Evolutionary conservation across 768 basidiomycete genomes (phyloP), one percentile per base, ranked within the genome.

Genomic region (Crassisporium funariophilum): DNA sequence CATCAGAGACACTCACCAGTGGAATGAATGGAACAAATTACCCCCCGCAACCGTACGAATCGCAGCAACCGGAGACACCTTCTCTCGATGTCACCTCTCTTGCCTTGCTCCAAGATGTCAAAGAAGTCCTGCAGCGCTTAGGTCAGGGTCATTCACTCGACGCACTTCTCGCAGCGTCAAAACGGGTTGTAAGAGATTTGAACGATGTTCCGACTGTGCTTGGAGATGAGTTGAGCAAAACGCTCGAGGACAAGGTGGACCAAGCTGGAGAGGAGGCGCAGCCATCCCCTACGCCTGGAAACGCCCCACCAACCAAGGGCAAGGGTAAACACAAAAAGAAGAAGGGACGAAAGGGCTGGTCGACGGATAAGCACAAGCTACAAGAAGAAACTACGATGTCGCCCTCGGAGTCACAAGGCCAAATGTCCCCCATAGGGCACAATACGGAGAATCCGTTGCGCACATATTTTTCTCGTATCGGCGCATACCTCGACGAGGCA

Each of bases 61-160:
- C 43, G 22, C 5, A 22, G 38, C 24, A 27, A 31, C n/a, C 21
- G n/a, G 40, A 42, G 29, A 44, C 36, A 4, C 34, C 49, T 4
- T 35, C 49, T 21, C 38, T 59, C 10, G 51, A 56, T 20, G 22
- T 49, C 4, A 47, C 38, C 8, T 43, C 57, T 8, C 47, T 50
- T 16, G 44, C 43, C 15, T 39, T 64, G n/a, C 46, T 71, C 2
- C 24, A 46, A 5, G 64, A 71, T 36, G 34, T 66, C 8, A 70
- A 71, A 53, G 44, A 53, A 2, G 37, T 73, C n/a, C 37, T 72
- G 4, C 67, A 73, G 46, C 65, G 73, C 4, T 35, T 68, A 9
- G 68, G 60, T 1, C 62, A 62, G 8, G 61, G 65, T 1, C 62
- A 60, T 33, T 66, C 65, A 11, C 53, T 72, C 1, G 67, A 71